Conservation (phyloP, 106 monocot species). For the Amphibolis antarctica region DNA sequence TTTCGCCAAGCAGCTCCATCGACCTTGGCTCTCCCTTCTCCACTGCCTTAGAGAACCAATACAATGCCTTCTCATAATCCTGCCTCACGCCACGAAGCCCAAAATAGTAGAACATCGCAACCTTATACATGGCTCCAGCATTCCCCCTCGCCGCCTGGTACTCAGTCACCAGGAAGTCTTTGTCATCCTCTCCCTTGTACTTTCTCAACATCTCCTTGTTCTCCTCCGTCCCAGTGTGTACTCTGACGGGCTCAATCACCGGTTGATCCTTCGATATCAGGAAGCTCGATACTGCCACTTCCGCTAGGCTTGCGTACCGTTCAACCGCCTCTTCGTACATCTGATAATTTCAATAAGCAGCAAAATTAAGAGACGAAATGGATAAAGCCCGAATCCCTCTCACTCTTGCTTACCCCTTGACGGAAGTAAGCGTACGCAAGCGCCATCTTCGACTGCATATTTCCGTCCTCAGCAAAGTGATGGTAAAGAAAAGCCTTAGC, state of each 20-base stretch:
- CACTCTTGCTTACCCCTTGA: constrained; percentile 42
- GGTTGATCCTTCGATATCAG: constrained; percentile 75
- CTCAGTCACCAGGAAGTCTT: constrained; percentile 87
- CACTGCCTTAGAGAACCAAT: constrained; percentile 73
- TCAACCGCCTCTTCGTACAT: constrained; percentile 76
- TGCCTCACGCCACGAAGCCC: constrained; percentile 70
- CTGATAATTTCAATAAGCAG: constrained; percentile 14
- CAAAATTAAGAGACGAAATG: background rate
- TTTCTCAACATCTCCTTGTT: constrained; percentile 71
- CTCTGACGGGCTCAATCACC: constrained; percentile 59
- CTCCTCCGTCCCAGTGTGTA: constrained; percentile 82
- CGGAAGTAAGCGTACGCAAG: constrained; percentile 80
- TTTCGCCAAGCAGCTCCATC: constrained; percentile 89
- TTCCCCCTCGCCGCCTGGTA: constrained; percentile 79
- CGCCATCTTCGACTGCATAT: constrained; percentile 89
- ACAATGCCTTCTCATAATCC: constrained; percentile 51
- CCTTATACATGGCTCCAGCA: constrained; percentile 49
- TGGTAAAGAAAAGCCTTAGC: constrained; percentile 62
- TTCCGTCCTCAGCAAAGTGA: constrained; percentile 58
- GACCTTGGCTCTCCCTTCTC: constrained; percentile 71
- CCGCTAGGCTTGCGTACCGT: constrained; percentile 72
- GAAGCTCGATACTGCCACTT: constrained; percentile 85
- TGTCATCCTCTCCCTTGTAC: constrained; percentile 78
- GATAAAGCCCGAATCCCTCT: background rate
- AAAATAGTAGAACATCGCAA: constrained; percentile 80